A percentile compares a stretch with the other conserved stretches of the same genome.
Evolutionary conservation across 257 asterid genomes (phyloP).

Genomic region (Galeopsis tetrahit): DNA sequence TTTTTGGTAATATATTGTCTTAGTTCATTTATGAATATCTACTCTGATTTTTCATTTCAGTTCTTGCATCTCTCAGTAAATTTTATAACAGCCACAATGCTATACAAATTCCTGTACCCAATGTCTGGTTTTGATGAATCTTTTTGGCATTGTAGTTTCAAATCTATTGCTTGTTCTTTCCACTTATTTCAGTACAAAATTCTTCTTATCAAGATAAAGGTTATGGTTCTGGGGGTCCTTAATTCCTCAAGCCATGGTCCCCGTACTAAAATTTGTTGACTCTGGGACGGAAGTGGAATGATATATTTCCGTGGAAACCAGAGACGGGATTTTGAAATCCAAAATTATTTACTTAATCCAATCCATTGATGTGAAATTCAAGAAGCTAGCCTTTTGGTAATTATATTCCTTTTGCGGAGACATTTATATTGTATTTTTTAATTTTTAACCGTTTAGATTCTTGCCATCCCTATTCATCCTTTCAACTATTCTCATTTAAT

Average conservation of each 20-base stretch:
- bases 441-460: conserved; percentile 40
- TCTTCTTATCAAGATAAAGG: conserved; percentile 63
- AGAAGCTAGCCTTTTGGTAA: conserved; percentile 88
- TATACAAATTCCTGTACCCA: conserved; percentile 52
- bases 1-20: conserved; percentile 57
- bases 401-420: conserved; percentile 24
- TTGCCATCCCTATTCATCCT: conserved; percentile 2
- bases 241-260: conserved; percentile 81
- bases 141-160: not conserved
- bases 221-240: conserved; percentile 79
- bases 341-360: conserved; percentile 65
- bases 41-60: conserved; percentile 16
- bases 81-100: conserved; percentile 51
- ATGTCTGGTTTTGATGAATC: not conserved
- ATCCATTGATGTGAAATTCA: conserved; percentile 83
- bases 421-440: conserved; percentile 49
- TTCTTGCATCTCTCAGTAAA: conserved; percentile 66
- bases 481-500: too few species aligned
- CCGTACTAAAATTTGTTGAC: conserved; percentile 85
- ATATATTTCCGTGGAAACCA: conserved; percentile 90
- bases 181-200: not conserved
- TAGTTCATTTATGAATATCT: not conserved
- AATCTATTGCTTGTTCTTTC: conserved; percentile 14
- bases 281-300: conserved; percentile 97
- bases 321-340: conserved; percentile 90